These are phyloP conservation scores for Anthracocystis setariae DNA, from an alignment of 1,284 basidiomycete species.

Conservation along the genomic window DNA sequence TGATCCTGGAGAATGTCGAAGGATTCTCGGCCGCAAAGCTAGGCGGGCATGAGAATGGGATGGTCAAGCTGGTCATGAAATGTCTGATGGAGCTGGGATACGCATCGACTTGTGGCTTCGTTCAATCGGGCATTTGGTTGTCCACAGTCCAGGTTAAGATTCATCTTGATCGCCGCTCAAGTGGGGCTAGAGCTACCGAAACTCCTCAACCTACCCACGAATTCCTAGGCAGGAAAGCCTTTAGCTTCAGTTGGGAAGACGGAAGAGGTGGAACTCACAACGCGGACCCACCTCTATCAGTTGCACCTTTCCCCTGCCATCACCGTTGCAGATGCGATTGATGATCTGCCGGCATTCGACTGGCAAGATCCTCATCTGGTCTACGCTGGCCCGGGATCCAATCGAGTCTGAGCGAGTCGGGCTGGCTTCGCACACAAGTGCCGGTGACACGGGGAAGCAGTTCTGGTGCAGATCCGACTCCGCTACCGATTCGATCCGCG, in stretches of 20 bases:
- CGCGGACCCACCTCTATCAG: background rate
- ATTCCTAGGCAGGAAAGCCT: constrained; percentile 15
- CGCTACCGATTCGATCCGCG: background rate
- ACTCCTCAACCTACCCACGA: constrained; percentile 26
- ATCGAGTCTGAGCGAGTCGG: constrained; percentile 12
- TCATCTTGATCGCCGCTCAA: constrained; percentile 25
- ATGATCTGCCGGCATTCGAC: constrained; percentile 33
- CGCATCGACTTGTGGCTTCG: constrained; percentile 14
- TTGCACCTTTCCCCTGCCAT: constrained; percentile 16
- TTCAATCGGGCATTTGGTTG: constrained; percentile 37
- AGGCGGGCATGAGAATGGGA: constrained; percentile 12
- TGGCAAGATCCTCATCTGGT: constrained; percentile 38
- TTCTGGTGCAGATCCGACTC: background rate
- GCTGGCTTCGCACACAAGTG: constrained; percentile 21
- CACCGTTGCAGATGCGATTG: constrained; percentile 20
- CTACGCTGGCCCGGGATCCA: constrained; percentile 18
- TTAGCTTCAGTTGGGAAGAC: constrained; percentile 17
- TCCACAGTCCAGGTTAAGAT: constrained; percentile 26
- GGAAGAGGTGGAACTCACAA: background rate
- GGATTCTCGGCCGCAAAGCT: constrained; percentile 26
- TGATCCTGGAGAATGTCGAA: constrained; percentile 40
- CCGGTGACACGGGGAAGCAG: background rate
- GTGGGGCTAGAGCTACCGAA: constrained; percentile 11
- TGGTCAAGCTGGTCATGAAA: constrained; percentile 28
- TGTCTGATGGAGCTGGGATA: constrained; percentile 29